Percentiles rank a stretch among this genome's conserved stretches.
These are phyloP conservation scores for Meira miltonrushii DNA, from an alignment of 1,284 basidiomycete genomes.

Conservation along the genomic window DNA sequence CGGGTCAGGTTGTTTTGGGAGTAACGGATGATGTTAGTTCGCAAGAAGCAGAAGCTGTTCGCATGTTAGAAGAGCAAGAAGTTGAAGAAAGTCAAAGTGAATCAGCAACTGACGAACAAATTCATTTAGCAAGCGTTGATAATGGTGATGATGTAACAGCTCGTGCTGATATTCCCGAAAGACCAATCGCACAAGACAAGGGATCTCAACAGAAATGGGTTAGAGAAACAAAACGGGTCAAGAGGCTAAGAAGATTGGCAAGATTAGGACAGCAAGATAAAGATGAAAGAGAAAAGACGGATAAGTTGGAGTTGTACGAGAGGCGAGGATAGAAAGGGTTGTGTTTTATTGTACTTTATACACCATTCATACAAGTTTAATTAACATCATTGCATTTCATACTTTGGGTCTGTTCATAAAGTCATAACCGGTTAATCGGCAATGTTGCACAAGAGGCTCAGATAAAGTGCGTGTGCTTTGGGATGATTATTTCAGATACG, in stretches of 20 bases:
- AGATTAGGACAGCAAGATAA: slow-evolving; percentile 31
- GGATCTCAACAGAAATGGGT: slow-evolving; percentile 16
- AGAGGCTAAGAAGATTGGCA: slow-evolving; percentile 32
- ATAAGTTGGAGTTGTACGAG: slow-evolving; percentile 23
- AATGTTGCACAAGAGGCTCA: too few relatives aligned
- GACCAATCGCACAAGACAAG: neutral
- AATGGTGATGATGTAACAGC: neutral
- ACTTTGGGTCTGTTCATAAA: neutral
- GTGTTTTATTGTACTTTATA: neutral
- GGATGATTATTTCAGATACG: too few relatives aligned
- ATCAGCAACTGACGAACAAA: neutral
- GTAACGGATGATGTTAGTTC: neutral
- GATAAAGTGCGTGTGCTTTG: too few relatives aligned
- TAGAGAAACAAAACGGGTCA: slow-evolving; percentile 21
- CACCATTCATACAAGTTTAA: neutral
- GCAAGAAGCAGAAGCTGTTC: slow-evolving; percentile 10
- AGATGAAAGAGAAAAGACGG: slow-evolving; percentile 3
- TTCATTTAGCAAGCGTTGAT: neutral
- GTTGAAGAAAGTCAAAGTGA: neutral
- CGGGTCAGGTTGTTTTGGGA: slow-evolving; percentile 26
- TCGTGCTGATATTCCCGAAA: slow-evolving; percentile 12
- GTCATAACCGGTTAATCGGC: too few relatives aligned
- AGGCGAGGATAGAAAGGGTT: slow-evolving; percentile 12
- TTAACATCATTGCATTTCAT: neutral
- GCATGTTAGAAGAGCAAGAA: neutral